Conservation (phyloP, 495 filamentous ascomycete genomes). For the Aspergillus biplanus region DNA sequence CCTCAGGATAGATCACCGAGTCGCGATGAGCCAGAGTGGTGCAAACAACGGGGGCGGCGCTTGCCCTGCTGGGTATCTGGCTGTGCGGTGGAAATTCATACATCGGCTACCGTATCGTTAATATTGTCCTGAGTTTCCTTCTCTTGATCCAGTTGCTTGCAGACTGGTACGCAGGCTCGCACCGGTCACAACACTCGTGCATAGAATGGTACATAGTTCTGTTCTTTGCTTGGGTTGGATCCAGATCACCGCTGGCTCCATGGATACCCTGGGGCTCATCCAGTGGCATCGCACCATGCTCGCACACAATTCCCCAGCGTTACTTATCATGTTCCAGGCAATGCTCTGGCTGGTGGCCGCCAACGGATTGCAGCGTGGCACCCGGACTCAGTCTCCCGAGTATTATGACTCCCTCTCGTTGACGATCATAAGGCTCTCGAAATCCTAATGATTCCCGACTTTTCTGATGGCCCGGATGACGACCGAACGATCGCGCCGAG, state of each 20-base stretch:
- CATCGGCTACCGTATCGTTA: background rate
- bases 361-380: background rate
- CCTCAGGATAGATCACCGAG: background rate
- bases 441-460: background rate
- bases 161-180: background rate
- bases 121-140: background rate
- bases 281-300: background rate
- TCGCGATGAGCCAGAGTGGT: too few relatives aligned
- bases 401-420: conserved; percentile 1
- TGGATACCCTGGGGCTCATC: background rate
- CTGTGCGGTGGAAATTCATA: background rate
- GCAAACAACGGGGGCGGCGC: too few relatives aligned
- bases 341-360: background rate
- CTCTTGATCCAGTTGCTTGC: background rate
- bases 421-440: background rate
- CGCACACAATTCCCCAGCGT: background rate
- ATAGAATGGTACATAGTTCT: background rate
- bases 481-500: background rate
- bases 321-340: background rate
- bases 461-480: too few relatives aligned
- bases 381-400: background rate
- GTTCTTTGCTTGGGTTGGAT: background rate
- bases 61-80: too few relatives aligned
- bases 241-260: background rate
- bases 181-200: background rate